Evolutionary conservation across 1,139 yeast genomes (phyloP).

Genomic region (Kodamaea sp.): DNA sequence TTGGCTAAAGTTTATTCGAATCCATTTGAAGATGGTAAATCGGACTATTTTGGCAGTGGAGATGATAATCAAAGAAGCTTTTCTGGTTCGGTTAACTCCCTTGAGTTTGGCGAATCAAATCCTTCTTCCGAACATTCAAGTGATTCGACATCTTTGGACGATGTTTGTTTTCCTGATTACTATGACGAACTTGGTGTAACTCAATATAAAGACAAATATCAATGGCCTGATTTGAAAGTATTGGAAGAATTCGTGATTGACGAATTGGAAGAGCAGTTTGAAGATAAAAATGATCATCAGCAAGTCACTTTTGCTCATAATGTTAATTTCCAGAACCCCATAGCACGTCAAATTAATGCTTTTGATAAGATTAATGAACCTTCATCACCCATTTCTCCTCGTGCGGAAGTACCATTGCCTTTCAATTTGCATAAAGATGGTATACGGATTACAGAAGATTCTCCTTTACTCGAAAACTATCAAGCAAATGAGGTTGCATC

Average conservation of each 20-base stretch:
- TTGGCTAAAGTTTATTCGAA: constrained; percentile 19
- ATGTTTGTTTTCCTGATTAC: constrained; percentile 51
- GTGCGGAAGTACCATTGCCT: no score
- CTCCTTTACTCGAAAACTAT: constrained; percentile 33
- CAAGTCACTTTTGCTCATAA: constrained; percentile 14
- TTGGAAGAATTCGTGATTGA: constrained; percentile 73
- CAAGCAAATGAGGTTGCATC: constrained; percentile 66
- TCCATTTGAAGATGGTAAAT: constrained; percentile 10
- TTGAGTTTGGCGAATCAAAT: constrained; percentile 55
- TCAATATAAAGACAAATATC: constrained; percentile 17
- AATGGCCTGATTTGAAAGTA: constrained; percentile 81
- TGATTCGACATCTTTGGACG: constrained; percentile 73
- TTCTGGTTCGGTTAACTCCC: constrained; percentile 24
- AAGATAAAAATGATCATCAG: constrained; percentile 11
- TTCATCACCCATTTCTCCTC: no score
- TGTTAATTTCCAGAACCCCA: constrained; percentile 26
- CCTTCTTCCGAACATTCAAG: constrained; percentile 73
- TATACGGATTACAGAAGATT: constrained; percentile 12
- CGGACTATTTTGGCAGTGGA: constrained; percentile 15
- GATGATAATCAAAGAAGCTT: constrained; percentile 13
- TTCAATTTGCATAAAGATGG: no score
- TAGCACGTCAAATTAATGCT: constrained; percentile 12
- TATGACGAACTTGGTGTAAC: constrained; percentile 27
- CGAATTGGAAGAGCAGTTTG: constrained; percentile 48
- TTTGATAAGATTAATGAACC: no score